Evolutionary conservation across 495 filamentous ascomycete genomes (phyloP).

Genomic region (Penicillium egyptiacum): DNA sequence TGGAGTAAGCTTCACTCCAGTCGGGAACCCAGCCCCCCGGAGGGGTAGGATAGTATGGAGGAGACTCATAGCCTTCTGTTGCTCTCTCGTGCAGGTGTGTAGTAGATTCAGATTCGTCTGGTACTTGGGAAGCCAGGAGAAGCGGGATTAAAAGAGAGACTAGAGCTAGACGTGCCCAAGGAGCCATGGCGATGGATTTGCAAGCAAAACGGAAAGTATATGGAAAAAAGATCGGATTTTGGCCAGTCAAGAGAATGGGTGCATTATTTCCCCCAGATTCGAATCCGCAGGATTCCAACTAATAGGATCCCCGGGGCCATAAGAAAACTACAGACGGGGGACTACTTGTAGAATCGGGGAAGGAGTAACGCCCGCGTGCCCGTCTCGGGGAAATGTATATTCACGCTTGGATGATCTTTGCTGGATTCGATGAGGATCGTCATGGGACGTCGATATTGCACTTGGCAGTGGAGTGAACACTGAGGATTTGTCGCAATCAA

Average conservation of each 20-base stretch:
- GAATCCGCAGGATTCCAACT: conserved; percentile 1
- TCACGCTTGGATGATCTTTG: conserved; percentile 12
- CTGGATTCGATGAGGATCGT: conserved; percentile 20
- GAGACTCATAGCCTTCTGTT: conserved; percentile 35
- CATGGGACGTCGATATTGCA: neutral
- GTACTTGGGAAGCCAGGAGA: conserved; percentile 17
- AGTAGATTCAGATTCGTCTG: conserved; percentile 9
- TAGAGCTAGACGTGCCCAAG: conserved; percentile 23
- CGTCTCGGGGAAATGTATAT: conserved; percentile 10
- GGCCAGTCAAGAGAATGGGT: conserved; percentile 4
- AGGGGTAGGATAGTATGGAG: conserved; percentile 82
- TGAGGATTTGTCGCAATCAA: neutral
- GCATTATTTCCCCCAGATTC: neutral
- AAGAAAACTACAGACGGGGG: neutral
- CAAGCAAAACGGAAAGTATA: conserved; percentile 13
- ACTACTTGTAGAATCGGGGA: conserved; percentile 9
- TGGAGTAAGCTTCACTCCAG: conserved; percentile 79
- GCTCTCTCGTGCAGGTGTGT: conserved; percentile 15
- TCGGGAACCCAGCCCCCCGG: conserved; percentile 66
- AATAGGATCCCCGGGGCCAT: neutral
- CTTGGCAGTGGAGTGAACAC: conserved; percentile 5
- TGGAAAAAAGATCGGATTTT: conserved; percentile 7
- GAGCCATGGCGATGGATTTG: conserved; percentile 22
- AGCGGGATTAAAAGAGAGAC: conserved; percentile 20
- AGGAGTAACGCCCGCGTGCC: conserved; percentile 20